A percentile compares a stretch with the other conserved stretches of the same genome.
Evolutionary conservation across 73 alveolate genomes (phyloP).

Genomic region (Paramecium sonneborni): DNA sequence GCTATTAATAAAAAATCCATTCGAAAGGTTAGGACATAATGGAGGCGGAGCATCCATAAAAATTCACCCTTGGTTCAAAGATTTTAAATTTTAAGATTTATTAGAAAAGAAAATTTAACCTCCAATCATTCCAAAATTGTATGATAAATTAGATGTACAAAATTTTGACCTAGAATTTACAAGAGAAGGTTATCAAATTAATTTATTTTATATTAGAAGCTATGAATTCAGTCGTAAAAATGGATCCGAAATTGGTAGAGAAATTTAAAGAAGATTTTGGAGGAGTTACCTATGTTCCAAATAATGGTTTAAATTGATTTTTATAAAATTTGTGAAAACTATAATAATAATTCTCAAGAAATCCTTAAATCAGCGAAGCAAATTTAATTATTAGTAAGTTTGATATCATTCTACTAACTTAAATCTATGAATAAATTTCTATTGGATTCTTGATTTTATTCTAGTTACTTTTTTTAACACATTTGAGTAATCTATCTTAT

Average conservation of each 20-base stretch:
- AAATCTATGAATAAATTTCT: too few relatives aligned
- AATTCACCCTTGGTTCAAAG: conserved; percentile 91
- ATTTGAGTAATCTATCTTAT: too few relatives aligned
- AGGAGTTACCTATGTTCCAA: conserved; percentile 11
- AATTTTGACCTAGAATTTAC: conserved; percentile 62
- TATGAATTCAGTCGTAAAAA: conserved; percentile 17
- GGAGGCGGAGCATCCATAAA: conserved; percentile 88
- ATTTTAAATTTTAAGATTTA: conserved; percentile 85
- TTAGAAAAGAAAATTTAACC: conserved; percentile 67
- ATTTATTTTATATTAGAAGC: background rate
- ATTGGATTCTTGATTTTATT: too few relatives aligned
- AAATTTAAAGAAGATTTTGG: background rate
- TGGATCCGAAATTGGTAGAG: conserved; percentile 17
- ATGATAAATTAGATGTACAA: conserved; percentile 58
- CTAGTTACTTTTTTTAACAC: too few relatives aligned
- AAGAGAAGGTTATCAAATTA: background rate
- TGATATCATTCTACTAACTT: too few relatives aligned
- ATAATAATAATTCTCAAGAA: too few relatives aligned
- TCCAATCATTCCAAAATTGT: conserved; percentile 78
- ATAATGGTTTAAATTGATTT: background rate
- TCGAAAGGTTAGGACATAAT: conserved; percentile 89
- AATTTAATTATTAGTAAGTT: too few relatives aligned
- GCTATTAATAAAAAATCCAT: conserved; percentile 87
- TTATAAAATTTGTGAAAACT: too few relatives aligned
- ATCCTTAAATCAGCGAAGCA: too few relatives aligned